Evolutionary conservation across 345 rosid species (phyloP), one percentile per base, ranked within the genome.

Genomic region (Ceriops tagal): DNA sequence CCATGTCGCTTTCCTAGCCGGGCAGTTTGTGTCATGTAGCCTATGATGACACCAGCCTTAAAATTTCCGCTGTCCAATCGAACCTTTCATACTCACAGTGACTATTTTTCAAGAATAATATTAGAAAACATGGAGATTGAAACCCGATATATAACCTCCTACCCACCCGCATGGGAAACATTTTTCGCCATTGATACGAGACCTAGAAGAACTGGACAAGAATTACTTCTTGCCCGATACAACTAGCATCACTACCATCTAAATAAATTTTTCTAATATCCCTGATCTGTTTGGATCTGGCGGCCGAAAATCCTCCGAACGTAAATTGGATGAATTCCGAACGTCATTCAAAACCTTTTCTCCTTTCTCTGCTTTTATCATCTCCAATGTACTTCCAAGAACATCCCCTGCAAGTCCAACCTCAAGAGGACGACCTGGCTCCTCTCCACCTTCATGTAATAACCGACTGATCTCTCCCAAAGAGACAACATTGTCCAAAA

Each of bases 381-480:
- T 78, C 77, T 83, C 97, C 72, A 95, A 77, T 19, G 80, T 87
- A 82, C 85, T 86, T 51, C 96, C 98, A 62, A 90, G 83, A 61
- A 89, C 89, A 67, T 88, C 97, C 1, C 90, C 98, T 0, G 97
- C 98, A 5, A 92, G 87, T 64, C 99, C 99, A 37, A 67, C 62
- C 70, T 85, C 78, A 4, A 62, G 66, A 31, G 92, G 83, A 56
- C 82, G 78, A 20, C 91, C 96, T 8, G 80, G 80, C 64, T 81
- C 93, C 73, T 90, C 98, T 60, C 98, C 96, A 4, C 99, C 99
- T 58, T 79, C 78, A 0, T 34, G 32, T 73, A 95, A 67, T 52
- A 95, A 66, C 77, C 34, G 78, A 66, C 87, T 91, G 13, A 90
- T 81, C 72, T 92, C 88, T 47, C 67, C 30, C 86, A 95, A 64